These are phyloP conservation scores for Chalaropsis ovoidea DNA, from an alignment of 2,329 filamentous ascomycete genomes.

Conservation along the genomic window DNA sequence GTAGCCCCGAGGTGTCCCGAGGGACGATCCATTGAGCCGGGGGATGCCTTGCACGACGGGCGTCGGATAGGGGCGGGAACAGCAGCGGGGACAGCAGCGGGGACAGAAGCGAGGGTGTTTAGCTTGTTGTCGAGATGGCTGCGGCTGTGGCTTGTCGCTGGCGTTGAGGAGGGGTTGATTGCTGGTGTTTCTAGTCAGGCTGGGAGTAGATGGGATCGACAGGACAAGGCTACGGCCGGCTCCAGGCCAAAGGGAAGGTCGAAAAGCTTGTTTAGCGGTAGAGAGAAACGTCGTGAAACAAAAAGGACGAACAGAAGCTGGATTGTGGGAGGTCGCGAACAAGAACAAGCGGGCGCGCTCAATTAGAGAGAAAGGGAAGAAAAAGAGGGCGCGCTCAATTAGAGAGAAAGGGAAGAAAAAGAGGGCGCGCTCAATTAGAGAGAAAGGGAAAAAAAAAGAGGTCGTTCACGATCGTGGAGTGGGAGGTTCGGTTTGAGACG, in stretches of 20 bases:
- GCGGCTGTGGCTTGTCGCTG: neutral
- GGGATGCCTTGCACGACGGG: neutral
- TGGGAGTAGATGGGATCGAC: neutral
- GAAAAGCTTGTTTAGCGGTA: neutral
- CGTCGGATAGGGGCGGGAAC: neutral
- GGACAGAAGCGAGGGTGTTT: too few species aligned
- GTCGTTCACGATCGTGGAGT: neutral
- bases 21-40: slow-evolving; percentile 20
- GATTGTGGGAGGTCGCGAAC: neutral
- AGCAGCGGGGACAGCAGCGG: neutral
- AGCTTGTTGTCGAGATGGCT: neutral
- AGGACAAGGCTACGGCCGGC: slow-evolving; percentile 6
- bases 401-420: neutral
- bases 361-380: neutral
- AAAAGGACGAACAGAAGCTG: neutral
- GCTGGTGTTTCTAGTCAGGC: neutral
- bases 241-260: neutral
- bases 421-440: neutral
- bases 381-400: neutral
- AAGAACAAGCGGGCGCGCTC: slow-evolving; percentile 1
- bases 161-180: neutral
- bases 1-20: slow-evolving; percentile 31
- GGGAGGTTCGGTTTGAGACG: too few species aligned
- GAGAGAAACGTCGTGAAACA: too few species aligned
- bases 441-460: neutral